Evolutionary conservation across 2,329 filamentous ascomycete species (phyloP), one percentile per base, ranked within the genome.

Genomic region (Xylaria sp.): DNA sequence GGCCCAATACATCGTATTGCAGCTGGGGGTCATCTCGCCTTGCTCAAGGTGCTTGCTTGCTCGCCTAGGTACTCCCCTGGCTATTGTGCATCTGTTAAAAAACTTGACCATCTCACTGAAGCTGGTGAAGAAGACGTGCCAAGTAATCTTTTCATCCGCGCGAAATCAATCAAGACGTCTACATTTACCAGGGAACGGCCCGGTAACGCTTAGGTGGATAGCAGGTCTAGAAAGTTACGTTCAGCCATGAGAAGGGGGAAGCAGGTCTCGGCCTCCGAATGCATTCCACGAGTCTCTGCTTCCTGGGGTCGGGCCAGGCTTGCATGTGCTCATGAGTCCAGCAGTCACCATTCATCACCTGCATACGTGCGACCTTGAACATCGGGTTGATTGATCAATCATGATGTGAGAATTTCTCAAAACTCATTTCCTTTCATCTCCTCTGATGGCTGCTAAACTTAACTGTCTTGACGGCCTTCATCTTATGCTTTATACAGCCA

Each of bases 191-290:
- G 41, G 39, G 7, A 62, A 18, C 49, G 56, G 56, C 20, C 23
- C 33, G 20, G 57, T 36, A 46, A 46, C n/a, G 18, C 41, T 4
- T 46, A 4, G 41, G 13, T 46, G 2, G 41, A 18, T 46, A 46
- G n/a, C 52, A n/a, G 18, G 15, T 12, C 8, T 20, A 13, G 12
- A 52, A 23, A 12, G 43, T 33, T 55, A 36, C 28, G 12, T 36
- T 20, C 28, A 23, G 28, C 18, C 28, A 23, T 2, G 20, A 49
- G 46, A 23, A 9, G 36, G 25, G n/a, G 52, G 57, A 64, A 41
- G 56, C 61, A 68, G 31, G 49, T 39, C 62, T 68, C 66, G 62
- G 62, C 15, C 51, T 52, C 43, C 56, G 25, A 58, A 28, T 31
- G 25, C 43, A 58, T 46, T 28, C 55, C 36, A 58, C 39, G 55